These are phyloP conservation scores for Gardenia jasminoides DNA, from an alignment of 257 asterid species.

Conservation along the genomic window DNA sequence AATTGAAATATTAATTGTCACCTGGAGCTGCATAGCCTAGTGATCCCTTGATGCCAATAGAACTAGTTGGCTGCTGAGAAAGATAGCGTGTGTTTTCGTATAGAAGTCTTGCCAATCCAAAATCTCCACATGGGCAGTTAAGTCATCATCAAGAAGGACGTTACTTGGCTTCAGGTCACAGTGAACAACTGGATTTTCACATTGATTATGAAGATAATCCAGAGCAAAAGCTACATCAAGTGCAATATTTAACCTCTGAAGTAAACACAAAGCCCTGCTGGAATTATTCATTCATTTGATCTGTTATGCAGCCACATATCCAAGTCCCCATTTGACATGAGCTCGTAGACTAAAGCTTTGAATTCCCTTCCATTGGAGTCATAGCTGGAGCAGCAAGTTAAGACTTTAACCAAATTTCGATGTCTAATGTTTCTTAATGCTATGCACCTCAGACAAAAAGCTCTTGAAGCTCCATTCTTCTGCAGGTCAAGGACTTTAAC, in stretches of 20 bases:
- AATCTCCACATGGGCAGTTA: constrained; percentile 25
- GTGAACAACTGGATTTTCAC: constrained; percentile 26
- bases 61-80: constrained; percentile 8
- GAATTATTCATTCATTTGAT: background rate
- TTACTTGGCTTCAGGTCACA: constrained; percentile 42
- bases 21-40: constrained; percentile 36
- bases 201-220: constrained; percentile 34
- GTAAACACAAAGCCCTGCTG: background rate
- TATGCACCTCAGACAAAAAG: constrained; percentile 30
- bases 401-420: constrained; percentile 25
- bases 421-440: constrained; percentile 30
- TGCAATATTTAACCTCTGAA: constrained; percentile 26
- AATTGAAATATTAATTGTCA: background rate
- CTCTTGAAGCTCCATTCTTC: constrained; percentile 26
- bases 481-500: constrained; percentile 28
- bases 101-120: constrained; percentile 24
- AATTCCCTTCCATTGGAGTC: constrained; percentile 27
- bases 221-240: constrained; percentile 28
- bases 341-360: constrained; percentile 31
- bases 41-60: constrained; percentile 28
- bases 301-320: constrained; percentile 25
- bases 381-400: constrained; percentile 23
- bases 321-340: constrained; percentile 28
- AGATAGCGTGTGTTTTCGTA: background rate
- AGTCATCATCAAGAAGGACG: constrained; percentile 26